Evolutionary conservation across 2,329 filamentous ascomycete species (phyloP).

Genomic region (Epichloe scottii): DNA sequence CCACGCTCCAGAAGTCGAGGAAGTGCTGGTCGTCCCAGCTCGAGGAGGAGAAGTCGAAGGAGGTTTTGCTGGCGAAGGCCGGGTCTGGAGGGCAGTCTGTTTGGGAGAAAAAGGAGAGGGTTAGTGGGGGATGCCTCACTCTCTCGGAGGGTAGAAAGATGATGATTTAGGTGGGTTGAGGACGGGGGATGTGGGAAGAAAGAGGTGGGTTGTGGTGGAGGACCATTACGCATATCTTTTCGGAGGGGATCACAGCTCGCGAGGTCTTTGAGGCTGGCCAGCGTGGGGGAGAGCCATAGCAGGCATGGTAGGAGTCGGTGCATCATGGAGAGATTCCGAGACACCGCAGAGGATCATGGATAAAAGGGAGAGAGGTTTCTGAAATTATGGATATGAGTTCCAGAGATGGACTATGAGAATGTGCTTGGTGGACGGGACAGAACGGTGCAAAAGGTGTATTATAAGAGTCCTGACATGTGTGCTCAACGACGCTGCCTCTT

Average conservation of each 20-base stretch:
- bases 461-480: not conserved
- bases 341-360: not conserved
- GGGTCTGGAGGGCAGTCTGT: slow-evolving; percentile 47
- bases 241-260: slow-evolving; percentile 14
- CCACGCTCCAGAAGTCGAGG: slow-evolving; percentile 16
- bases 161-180: not conserved
- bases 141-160: not conserved
- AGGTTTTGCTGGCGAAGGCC: slow-evolving; percentile 44
- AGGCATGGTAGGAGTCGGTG: not conserved
- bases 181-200: not conserved
- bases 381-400: not conserved
- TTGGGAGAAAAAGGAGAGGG: not conserved
- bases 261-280: slow-evolving; percentile 12
- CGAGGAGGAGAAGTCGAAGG: slow-evolving; percentile 52
- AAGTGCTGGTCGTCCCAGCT: slow-evolving; percentile 27
- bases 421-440: not conserved
- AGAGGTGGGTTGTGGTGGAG: not conserved
- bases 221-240: slow-evolving; percentile 14
- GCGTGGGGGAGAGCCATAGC: slow-evolving; percentile 3
- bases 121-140: not conserved
- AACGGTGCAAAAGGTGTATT: not conserved
- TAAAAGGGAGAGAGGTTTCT: too few species aligned
- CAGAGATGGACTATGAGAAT: not conserved
- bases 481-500: not conserved
- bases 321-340: not conserved